phyloP scores from a whole-genome alignment of 2,329 filamentous ascomycete species.

The Dothideomycetes sp. region DNA sequence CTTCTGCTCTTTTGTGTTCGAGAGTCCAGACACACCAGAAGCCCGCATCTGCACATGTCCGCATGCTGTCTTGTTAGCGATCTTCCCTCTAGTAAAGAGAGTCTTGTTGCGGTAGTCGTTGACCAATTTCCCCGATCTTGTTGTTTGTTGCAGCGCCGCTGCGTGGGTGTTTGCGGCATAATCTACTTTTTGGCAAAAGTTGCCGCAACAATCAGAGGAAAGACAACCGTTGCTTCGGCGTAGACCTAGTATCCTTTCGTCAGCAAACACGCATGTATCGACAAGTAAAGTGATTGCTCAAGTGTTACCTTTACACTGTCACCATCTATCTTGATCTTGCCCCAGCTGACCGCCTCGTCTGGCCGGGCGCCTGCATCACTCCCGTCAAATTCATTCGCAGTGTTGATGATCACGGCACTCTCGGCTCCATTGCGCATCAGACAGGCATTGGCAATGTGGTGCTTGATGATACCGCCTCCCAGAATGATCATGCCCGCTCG shows the following conservation, averaged over 20 bases:
- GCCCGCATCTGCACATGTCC: too few relatives aligned
- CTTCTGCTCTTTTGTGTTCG: too few relatives aligned
- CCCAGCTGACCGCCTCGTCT: constrained; percentile 96
- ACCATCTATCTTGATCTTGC: constrained; percentile 86
- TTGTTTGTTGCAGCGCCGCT: too few relatives aligned
- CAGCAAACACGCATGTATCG: constrained; percentile 1
- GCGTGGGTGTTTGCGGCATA: too few relatives aligned
- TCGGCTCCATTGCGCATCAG: constrained; percentile 97
- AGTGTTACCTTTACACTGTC: constrained; percentile 73
- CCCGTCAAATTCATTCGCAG: constrained; percentile 92
- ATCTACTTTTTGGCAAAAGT: constrained; percentile 58
- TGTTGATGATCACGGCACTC: constrained; percentile 96
- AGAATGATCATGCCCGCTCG: constrained; percentile 90
- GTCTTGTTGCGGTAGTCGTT: too few relatives aligned
- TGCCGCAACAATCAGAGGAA: constrained; percentile 58
- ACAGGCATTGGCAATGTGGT: constrained; percentile 96
- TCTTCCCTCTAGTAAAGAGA: too few relatives aligned
- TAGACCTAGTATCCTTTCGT: constrained; percentile 39
- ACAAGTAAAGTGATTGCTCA: too few relatives aligned
- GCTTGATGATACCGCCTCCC: constrained; percentile 91
- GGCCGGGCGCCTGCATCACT: constrained; percentile 91
- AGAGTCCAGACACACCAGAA: too few relatives aligned
- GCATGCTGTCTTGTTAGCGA: too few relatives aligned
- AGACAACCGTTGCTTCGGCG: constrained; percentile 58
- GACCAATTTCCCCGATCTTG: too few relatives aligned